These are phyloP conservation scores for Amphicarpaea edgeworthii DNA, from an alignment of 306 rosid genomes.

Conservation along the genomic window DNA sequence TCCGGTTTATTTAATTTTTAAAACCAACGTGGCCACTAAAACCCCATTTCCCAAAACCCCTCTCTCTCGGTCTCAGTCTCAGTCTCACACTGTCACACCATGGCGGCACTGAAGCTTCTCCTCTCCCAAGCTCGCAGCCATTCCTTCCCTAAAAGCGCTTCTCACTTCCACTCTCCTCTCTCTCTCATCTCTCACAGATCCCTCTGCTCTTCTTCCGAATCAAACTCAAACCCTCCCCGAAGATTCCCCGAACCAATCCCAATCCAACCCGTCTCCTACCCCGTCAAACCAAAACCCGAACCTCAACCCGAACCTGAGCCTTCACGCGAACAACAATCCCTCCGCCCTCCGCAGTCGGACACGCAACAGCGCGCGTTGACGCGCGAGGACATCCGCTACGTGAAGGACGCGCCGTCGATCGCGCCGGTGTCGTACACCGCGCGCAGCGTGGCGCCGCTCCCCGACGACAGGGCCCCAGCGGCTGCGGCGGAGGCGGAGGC, in stretches of 20 bases:
- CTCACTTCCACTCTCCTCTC: slow-evolving; percentile 34
- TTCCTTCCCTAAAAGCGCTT: slow-evolving; percentile 48
- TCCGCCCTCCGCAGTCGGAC: slow-evolving; percentile 41
- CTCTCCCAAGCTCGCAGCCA: slow-evolving; percentile 83
- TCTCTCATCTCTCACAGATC: slow-evolving; percentile 50
- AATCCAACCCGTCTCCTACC: slow-evolving; percentile 77
- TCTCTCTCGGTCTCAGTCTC: neutral
- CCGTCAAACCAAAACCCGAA: slow-evolving; percentile 65
- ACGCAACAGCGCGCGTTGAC: slow-evolving; percentile 55
- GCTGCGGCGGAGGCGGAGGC: slow-evolving; percentile 33
- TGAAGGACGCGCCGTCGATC: slow-evolving; percentile 69
- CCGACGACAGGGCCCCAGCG: slow-evolving; percentile 60
- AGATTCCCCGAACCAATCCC: slow-evolving; percentile 49
- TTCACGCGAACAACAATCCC: slow-evolving; percentile 15
- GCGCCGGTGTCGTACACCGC: slow-evolving; percentile 66
- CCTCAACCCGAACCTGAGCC: slow-evolving; percentile 2
- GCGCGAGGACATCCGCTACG: slow-evolving; percentile 77
- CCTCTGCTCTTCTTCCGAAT: slow-evolving; percentile 60
- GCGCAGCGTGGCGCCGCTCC: slow-evolving; percentile 85
- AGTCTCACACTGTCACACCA: neutral
- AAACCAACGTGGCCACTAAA: no score
- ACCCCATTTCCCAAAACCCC: no score
- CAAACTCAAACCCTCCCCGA: slow-evolving; percentile 46
- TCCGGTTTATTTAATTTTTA: no score
- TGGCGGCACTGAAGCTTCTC: slow-evolving; percentile 80